Evolutionary conservation across 345 rosid genomes (phyloP).

Genomic region (Camelina laxa): DNA sequence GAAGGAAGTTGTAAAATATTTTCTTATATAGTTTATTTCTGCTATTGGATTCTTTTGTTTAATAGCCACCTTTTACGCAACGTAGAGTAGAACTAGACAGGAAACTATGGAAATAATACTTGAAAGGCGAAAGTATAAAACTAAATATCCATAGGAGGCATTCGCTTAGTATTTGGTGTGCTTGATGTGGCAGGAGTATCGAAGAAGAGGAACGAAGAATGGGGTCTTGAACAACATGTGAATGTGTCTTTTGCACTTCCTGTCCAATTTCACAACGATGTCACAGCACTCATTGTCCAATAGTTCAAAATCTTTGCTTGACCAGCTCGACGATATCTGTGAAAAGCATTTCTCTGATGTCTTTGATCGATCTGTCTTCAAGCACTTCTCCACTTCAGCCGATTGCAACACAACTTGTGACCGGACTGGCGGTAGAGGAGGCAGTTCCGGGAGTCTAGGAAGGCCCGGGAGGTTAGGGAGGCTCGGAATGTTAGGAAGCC

Average conservation of each 20-base stretch:
- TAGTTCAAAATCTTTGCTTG: constrained; percentile 11
- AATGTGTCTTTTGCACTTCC: constrained; percentile 4
- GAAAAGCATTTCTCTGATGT: constrained; percentile 5
- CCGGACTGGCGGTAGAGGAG: background rate
- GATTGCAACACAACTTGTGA: constrained; percentile 3
- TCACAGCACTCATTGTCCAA: constrained; percentile 19
- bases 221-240: constrained; percentile 17
- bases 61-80: background rate
- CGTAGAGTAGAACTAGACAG: background rate
- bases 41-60: background rate
- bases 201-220: constrained; percentile 20
- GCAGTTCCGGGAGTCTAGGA: background rate
- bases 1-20: too few relatives aligned
- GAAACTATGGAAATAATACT: background rate
- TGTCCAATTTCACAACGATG: constrained; percentile 11
- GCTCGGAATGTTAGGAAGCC: background rate
- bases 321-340: constrained; percentile 9
- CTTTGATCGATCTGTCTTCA: background rate
- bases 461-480: background rate
- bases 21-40: background rate
- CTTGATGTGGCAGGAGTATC: constrained; percentile 17
- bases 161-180: background rate
- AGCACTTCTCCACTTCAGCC: constrained; percentile 12
- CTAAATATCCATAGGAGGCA: background rate
- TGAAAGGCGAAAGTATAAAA: background rate